These are phyloP conservation scores for Eutrema yunnanense DNA, from an alignment of 345 rosid species.

Conservation along the genomic window DNA sequence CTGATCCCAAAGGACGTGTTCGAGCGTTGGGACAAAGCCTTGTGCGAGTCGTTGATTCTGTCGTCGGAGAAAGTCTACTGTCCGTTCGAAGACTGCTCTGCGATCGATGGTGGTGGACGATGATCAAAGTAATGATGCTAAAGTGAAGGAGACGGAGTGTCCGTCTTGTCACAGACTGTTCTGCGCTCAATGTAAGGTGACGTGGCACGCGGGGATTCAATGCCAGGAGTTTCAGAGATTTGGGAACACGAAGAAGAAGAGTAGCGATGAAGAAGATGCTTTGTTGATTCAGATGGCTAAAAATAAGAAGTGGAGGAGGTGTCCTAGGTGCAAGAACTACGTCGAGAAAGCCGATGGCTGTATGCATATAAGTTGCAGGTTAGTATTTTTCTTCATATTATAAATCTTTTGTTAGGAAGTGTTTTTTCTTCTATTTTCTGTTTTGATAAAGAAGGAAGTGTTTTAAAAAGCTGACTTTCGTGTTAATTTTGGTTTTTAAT, in stretches of 20 bases:
- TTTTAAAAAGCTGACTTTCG: no score
- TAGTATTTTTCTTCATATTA: neutral
- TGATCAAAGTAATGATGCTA: conserved; percentile 14
- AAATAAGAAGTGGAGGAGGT: conserved; percentile 37
- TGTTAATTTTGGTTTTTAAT: no score
- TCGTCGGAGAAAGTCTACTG: conserved; percentile 41
- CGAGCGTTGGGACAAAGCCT: conserved; percentile 48
- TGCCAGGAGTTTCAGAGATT: conserved; percentile 34
- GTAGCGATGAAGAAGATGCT: conserved; percentile 26
- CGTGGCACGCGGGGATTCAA: conserved; percentile 20
- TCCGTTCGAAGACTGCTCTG: conserved; percentile 69
- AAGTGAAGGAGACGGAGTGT: conserved; percentile 50
- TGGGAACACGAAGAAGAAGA: conserved; percentile 15
- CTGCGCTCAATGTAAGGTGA: conserved; percentile 11
- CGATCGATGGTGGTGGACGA: conserved; percentile 35
- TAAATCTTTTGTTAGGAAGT: no score
- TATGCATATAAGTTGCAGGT: conserved; percentile 39
- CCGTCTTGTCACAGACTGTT: conserved; percentile 47
- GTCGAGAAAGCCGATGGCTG: conserved; percentile 38
- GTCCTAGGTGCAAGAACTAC: conserved; percentile 35
- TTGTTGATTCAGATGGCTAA: conserved; percentile 36
- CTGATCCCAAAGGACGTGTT: conserved; percentile 38
- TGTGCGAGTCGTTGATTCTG: conserved; percentile 39
- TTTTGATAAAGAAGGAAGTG: no score
- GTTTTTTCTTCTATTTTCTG: no score